Evolutionary conservation across 495 filamentous ascomycete species (phyloP), one percentile per base, ranked within the genome.

Genomic region (Aspergillus indologenus): DNA sequence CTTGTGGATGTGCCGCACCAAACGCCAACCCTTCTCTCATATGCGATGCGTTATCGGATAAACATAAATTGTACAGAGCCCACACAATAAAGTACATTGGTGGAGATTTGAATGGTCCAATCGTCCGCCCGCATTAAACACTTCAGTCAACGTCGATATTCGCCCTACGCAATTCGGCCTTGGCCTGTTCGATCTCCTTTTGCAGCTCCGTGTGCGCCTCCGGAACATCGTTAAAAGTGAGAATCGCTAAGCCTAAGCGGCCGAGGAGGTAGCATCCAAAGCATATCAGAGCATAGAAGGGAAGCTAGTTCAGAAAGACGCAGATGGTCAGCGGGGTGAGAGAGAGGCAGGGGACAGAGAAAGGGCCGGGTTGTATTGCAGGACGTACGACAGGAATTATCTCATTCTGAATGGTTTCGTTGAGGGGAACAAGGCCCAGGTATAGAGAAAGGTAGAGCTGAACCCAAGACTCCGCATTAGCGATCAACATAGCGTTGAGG

Each of bases 151-250:
- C 75, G 55, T 80, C 77, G 43, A 83, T 70, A 55, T 80, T 81
- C 54, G 68, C 73, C 59, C 64, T 65, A 62, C 74, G 79, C 68
- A 83, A 61, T 51, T 82, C 80, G 15, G 72, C 65, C 69, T 75
- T 80, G 58, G 79, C 79, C 60, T 72, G 75, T 53, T 77, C 75
- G 48, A 83, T 81, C 64, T 83, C 76, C 70, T 80, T 85, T 80
- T 96, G 90, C 62, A 98, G 76, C 75, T 96, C 93, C 64, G 86
- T 81, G 72, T 97, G 88, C 57, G 94, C 94, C 61, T 90, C 85
- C 53, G 95, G 93, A 14, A 94, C 91, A 76, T 98, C 91, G 76
- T 95, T 91, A 82, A 98, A 98, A 42, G 92, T 96, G 65, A 96
- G 79, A 62, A 98, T 89, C 43, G 93, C 93, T 79, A 85, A 85